Base-by-base conservation (phyloP, 805 yeast genomes). In the Yarrowia alimentaria region DNA sequence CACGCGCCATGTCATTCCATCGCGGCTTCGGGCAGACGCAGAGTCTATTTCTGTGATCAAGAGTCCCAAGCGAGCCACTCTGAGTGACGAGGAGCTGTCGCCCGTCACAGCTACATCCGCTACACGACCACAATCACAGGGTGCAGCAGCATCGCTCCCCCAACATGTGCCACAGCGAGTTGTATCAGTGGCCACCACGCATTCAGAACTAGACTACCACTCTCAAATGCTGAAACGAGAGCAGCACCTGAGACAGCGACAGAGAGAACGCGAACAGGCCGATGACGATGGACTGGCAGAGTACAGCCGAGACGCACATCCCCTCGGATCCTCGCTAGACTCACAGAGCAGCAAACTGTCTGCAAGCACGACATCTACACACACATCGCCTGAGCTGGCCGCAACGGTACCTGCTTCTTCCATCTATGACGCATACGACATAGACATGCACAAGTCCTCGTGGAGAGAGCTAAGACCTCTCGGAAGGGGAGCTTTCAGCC, bases 401-500 rank as follows among this genome's bases (percentile, higher is more conserved):
- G 25, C 32, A 1, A 4, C 50, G 0, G 29, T 11, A 3, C 43
- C 43, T 6, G 8, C 14, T 11, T 21, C 50, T 14, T 28, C 49
- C 33, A 47, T 47, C 11, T 62, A 57, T 53, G 65, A 64, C 35
- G 69, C 68, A 5, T 65, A 56, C 37, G 67, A 61, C 32, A 33
- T 47, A 11, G 22, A 54, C 22, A 54, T 56, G 47, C 48, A 42
- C 33, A 56, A 59, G 33, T 54, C 63, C 4, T 53, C 59, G 7
- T 67, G 69, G 68, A 57, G 61, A 14, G 61, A 64, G 25, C 43
- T 66, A 21, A 50, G 59, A 18, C 56, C 57, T 11, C 58, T 70
- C 3, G 74, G 74, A 4, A 59, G 66, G 19, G 74, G 74, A 5
- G 67, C 73, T n/a, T 70, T 70, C 53, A 58, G 66, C 22, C 58